These are phyloP conservation scores for Lentinula detonsa DNA, from an alignment of 768 basidiomycete species.

Conservation along the genomic window DNA sequence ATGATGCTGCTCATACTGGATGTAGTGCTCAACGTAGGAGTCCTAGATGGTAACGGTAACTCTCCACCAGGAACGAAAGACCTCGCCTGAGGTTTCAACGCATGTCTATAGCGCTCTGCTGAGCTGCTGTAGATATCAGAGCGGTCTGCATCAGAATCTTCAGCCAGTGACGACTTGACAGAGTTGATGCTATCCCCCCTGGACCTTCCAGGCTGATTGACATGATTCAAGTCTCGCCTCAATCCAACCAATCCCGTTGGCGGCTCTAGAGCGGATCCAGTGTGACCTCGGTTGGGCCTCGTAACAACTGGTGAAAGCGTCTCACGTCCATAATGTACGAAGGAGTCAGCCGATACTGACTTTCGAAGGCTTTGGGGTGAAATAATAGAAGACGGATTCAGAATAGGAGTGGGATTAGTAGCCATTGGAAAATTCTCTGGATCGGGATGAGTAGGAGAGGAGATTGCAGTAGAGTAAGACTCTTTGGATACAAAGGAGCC, in stretches of 20 bases:
- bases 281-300: constrained; percentile 31
- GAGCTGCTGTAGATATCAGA: constrained; percentile 36
- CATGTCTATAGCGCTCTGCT: constrained; percentile 40
- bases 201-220: constrained; percentile 34
- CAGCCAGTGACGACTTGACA: constrained; percentile 25
- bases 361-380: constrained; percentile 51
- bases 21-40: constrained; percentile 31
- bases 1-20: constrained; percentile 33
- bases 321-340: constrained; percentile 42
- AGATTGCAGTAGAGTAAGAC: constrained; percentile 36
- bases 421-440: constrained; percentile 16
- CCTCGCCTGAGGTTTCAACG: constrained; percentile 38
- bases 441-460: constrained; percentile 27
- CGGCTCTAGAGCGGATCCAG: constrained; percentile 27
- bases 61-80: constrained; percentile 48
- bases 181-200: constrained; percentile 55
- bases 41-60: constrained; percentile 56
- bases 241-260: constrained; percentile 21
- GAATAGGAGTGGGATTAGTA: constrained; percentile 9
- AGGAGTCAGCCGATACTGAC: constrained; percentile 75
- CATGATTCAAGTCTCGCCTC: constrained; percentile 16
- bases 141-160: constrained; percentile 51
- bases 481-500: constrained; percentile 30
- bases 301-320: constrained; percentile 23
- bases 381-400: constrained; percentile 20